Base-by-base conservation (phyloP, 495 filamentous ascomycete genomes). In the Hyaloscypha finlandica region DNA sequence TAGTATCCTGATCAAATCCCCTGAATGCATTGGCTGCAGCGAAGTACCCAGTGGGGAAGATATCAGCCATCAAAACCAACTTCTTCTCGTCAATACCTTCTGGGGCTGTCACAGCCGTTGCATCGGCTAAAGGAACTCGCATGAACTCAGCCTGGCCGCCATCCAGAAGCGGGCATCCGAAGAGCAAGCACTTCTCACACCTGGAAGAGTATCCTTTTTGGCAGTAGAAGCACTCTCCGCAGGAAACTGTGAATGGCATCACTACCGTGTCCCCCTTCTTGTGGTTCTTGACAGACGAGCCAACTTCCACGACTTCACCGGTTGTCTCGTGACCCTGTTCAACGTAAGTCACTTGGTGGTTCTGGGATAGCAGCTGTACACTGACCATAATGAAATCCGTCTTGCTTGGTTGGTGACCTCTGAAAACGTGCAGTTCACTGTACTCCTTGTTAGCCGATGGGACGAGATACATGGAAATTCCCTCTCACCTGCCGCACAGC, bases 101-200 rank as follows among this genome's bases (percentile, higher is more conserved):
- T 0, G 94, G 92, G 1, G 93, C 89, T 67, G 88, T 89, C 74
- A 93, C 85, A 3, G 89, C 87, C 2, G 93, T 96, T 16, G 89
- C 87, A 70, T 97, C 93, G 53, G 95, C 94, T 65, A 90, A 80
- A 3, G 94, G 95, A 16, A 96, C 85, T 16, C 94, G 88, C 56
- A 96, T 90, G 77, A 90, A 97, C 81, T 97, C 89, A 33, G 95
- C 94, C 77, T 99, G 94, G 6, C 84, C 92, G 66, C 95, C 95
- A 74, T 97, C 93, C 33, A 97, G 80, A 5, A 76, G 76, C 19
- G 84, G 78, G 53, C 83, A 89, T 51, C 94, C 94, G 70, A 96
- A 96, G 2, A 99, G 83, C 22, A 83, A 76, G 29, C 80, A 83
- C 68, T 91, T 86, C n/a, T 82, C 81, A 77, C 95, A 99, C 60